phyloP scores from a whole-genome alignment of 768 basidiomycete species.

The Russula ochroleuca region DNA sequence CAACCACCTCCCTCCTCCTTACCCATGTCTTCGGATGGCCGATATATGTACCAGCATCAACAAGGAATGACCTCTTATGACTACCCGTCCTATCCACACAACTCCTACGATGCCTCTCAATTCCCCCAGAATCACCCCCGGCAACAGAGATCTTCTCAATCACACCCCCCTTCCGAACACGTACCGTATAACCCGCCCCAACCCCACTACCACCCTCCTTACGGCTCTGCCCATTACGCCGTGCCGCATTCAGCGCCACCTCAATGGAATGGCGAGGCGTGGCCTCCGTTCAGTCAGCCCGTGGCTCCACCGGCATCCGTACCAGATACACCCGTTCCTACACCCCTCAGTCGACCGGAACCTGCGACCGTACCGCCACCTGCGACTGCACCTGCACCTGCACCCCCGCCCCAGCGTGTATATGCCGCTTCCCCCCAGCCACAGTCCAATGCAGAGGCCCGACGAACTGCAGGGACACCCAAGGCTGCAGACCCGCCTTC shows the following conservation, averaged over 20 bases:
- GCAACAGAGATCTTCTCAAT: slow-evolving; percentile 31
- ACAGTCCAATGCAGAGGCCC: slow-evolving; percentile 31
- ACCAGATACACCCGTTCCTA: slow-evolving; percentile 15
- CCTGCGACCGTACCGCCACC: slow-evolving; percentile 29
- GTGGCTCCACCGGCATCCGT: slow-evolving; percentile 15
- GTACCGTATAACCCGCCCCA: slow-evolving; percentile 28
- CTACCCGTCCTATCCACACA: slow-evolving; percentile 42
- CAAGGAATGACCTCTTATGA: slow-evolving; percentile 46
- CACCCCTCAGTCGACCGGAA: slow-evolving; percentile 16
- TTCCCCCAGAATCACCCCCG: slow-evolving; percentile 31
- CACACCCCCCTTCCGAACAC: slow-evolving; percentile 33
- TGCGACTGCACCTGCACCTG: slow-evolving; percentile 1
- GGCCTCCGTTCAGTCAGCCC: slow-evolving; percentile 24
- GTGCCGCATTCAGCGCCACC: slow-evolving; percentile 24
- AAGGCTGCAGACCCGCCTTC: slow-evolving; percentile 17
- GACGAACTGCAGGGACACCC: slow-evolving; percentile 33
- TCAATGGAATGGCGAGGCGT: slow-evolving; percentile 28
- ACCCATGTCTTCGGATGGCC: slow-evolving; percentile 48
- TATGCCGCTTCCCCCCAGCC: slow-evolving; percentile 34
- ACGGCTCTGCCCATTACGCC: slow-evolving; percentile 26
- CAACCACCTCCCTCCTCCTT: slow-evolving; percentile 17
- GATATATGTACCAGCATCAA: slow-evolving; percentile 50
- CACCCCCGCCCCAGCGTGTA: slow-evolving; percentile 32
- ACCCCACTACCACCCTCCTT: slow-evolving; percentile 25
- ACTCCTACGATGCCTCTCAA: slow-evolving; percentile 34